Evolutionary conservation across 2,329 filamentous ascomycete genomes (phyloP), one percentile per base, ranked within the genome.

Genomic region (Cryphonectria radicalis): DNA sequence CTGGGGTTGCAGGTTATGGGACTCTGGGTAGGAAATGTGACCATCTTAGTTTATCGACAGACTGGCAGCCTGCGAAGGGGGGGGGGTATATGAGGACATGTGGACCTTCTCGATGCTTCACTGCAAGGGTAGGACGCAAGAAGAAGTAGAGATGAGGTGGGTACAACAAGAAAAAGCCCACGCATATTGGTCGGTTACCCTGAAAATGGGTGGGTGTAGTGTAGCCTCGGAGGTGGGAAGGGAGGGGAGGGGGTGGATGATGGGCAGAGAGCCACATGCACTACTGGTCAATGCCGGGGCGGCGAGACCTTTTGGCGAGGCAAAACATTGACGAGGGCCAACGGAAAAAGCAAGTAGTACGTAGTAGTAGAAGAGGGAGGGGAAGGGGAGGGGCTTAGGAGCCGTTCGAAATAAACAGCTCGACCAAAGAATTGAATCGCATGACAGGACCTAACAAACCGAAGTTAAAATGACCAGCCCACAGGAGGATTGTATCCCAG

Each of bases 11-110:
- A 70, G 63, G 72, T 40, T 57, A 70, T 69, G 73, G 70, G 57
- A 70, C 63, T 70, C 74, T 71, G 74, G 69, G 73, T 75, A 62
- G 72, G 63, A 60, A 66, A 19, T 66, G 72, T 73, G 73, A 74
- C 73, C 68, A 74, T 7, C 19, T 70, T 66, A 70, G 63, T 74
- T 63, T 19, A 42, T 63, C 63, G 76, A 37, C 35, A 40, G 72
- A 68, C 72, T 71, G 73, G 73, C 28, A 37, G 63, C 67, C 68
- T 67, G 63, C 60, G 25, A 37, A 17, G 14, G 63, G 4, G 42
- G 14, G 63, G 4, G 42, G 63, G 57, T 57, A 57, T 50, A 66
- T 59, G 42, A 68, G 40, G 50, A 62, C 50, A 43, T 37, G 62
- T 42, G 50, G 14, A 32, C 25, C 42, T 22, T 19, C 19, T 64